Percentiles rank a stretch among this genome's conserved stretches.
These are phyloP conservation scores for Baorangia bicolor DNA, from an alignment of 768 basidiomycete genomes.

Conservation along the genomic window DNA sequence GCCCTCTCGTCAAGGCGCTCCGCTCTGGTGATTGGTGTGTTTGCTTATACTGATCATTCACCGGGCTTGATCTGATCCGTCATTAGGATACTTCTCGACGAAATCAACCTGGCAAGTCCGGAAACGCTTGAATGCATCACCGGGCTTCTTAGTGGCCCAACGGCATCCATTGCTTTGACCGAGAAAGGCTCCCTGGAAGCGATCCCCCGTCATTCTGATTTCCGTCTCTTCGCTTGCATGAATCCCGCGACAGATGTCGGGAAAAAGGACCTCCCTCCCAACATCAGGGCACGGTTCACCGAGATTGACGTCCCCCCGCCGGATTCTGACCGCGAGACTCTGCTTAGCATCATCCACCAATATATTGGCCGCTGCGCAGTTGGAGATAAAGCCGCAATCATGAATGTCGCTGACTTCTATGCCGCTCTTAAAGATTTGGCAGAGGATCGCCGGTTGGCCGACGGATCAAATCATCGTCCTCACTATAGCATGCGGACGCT, in stretches of 20 bases:
- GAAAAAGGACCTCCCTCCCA: conserved; percentile 93
- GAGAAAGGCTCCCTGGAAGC: conserved; percentile 91
- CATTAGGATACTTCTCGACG: conserved; percentile 87
- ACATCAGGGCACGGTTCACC: conserved; percentile 88
- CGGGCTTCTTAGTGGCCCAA: conserved; percentile 79
- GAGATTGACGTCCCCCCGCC: conserved; percentile 96
- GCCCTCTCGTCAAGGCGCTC: conserved; percentile 90
- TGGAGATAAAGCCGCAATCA: conserved; percentile 82
- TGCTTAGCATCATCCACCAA: conserved; percentile 81
- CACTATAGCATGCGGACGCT: conserved; percentile 98
- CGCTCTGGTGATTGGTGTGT: conserved; percentile 87
- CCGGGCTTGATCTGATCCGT: background rate
- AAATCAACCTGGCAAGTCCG: conserved; percentile 91
- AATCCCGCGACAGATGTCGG: conserved; percentile 99
- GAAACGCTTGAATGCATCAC: conserved; percentile 95
- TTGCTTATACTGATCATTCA: background rate
- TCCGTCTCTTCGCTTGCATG: conserved; percentile 98
- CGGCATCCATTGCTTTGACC: conserved; percentile 87
- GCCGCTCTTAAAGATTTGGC: conserved; percentile 73
- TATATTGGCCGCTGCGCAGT: conserved; percentile 85
- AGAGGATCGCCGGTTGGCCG: conserved; percentile 75
- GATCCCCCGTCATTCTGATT: conserved; percentile 89
- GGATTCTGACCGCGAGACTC: conserved; percentile 87
- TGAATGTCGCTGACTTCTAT: conserved; percentile 94
- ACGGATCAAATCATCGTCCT: conserved; percentile 89